These are phyloP conservation scores for Pestalotiopsis sp. DNA, from an alignment of 2,329 filamentous ascomycete genomes.

Conservation along the genomic window DNA sequence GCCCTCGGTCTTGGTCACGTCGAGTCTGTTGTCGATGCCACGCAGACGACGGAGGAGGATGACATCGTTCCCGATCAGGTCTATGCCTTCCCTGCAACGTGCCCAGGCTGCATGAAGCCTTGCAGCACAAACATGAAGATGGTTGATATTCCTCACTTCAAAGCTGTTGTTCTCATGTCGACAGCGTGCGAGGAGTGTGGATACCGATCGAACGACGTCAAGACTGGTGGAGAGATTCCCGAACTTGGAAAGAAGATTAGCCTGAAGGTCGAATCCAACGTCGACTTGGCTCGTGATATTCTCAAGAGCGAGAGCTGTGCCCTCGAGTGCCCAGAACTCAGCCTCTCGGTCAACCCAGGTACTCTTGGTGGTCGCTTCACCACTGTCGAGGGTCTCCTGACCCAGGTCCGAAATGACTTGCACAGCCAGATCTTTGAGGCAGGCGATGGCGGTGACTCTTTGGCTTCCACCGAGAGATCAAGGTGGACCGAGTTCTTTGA, in stretches of 20 bases:
- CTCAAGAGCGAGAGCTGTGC: conserved; percentile 94
- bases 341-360: conserved; percentile 85
- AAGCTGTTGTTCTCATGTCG: conserved; percentile 94
- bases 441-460: conserved; percentile 77
- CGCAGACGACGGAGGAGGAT: conserved; percentile 50
- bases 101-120: conserved; percentile 83
- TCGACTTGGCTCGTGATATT: conserved; percentile 87
- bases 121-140: conserved; percentile 98
- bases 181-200: conserved; percentile 91
- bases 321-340: conserved; percentile 82
- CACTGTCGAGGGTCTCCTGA: conserved; percentile 90
- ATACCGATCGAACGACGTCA: conserved; percentile 95
- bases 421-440: conserved; percentile 83
- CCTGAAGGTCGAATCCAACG: conserved; percentile 65
- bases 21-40: conserved; percentile 48
- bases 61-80: conserved; percentile 93
- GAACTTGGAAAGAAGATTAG: conserved; percentile 82
- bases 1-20: conserved; percentile 74
- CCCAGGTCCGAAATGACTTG: conserved; percentile 88
- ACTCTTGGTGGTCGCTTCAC: conserved; percentile 96
- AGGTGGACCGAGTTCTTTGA: conserved; percentile 83
- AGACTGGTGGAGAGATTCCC: conserved; percentile 92
- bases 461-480: conserved; percentile 62
- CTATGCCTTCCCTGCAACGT: conserved; percentile 88
- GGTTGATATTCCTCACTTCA: conserved; percentile 97